A percentile compares a stretch with the other conserved stretches of the same genome.
Conservation (phyloP, 129 eudicot genomes). For the Tagetes patula region DNA sequence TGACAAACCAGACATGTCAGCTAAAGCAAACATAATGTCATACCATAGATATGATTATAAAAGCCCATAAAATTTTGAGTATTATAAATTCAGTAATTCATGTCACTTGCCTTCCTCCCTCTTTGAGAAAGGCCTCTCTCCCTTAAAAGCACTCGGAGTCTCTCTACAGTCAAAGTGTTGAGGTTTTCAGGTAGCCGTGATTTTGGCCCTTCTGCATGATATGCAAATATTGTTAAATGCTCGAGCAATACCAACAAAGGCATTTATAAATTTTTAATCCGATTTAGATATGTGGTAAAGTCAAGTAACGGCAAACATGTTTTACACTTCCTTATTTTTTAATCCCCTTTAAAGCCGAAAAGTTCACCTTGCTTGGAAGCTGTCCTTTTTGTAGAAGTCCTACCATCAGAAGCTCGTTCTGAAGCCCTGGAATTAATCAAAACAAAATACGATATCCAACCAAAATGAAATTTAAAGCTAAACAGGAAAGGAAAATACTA, state of each 20-base stretch:
- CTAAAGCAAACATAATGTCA: background rate
- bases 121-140: slow-evolving; percentile 70
- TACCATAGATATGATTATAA: slow-evolving; percentile 5
- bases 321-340: background rate
- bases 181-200: slow-evolving; percentile 45
- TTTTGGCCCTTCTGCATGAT: slow-evolving; percentile 50
- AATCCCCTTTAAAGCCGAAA: background rate
- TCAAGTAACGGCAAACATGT: background rate
- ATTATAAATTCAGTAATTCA: slow-evolving; percentile 4
- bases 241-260: background rate
- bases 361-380: slow-evolving; percentile 55
- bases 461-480: slow-evolving; percentile 9
- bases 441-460: background rate
- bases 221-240: slow-evolving; percentile 10
- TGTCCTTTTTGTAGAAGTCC: slow-evolving; percentile 69
- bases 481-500: background rate
- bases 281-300: background rate
- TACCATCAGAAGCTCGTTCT: slow-evolving; percentile 59
- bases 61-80: background rate
- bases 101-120: slow-evolving; percentile 70
- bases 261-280: slow-evolving; percentile 5
- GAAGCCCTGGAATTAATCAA: slow-evolving; percentile 45
- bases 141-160: slow-evolving; percentile 59
- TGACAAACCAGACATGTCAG: slow-evolving; percentile 9
- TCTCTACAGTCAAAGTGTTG: slow-evolving; percentile 66